Evolutionary conservation across 106 monocot species (phyloP).

Genomic region (Acorus gramineus): DNA sequence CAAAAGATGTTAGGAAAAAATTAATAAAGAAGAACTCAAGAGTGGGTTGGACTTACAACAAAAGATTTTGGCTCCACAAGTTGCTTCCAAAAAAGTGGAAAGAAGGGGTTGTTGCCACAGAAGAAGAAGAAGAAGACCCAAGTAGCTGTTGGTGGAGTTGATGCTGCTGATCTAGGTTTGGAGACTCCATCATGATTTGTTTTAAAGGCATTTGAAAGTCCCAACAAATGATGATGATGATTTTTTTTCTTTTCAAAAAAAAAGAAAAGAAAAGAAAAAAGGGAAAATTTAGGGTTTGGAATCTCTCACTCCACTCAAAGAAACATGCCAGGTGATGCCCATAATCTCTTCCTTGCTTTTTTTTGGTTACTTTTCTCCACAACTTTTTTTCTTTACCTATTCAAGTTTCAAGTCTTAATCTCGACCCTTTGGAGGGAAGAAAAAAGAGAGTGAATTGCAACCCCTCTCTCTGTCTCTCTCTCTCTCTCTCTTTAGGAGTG

Average conservation of each 20-base stretch:
- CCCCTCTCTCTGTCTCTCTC: no score
- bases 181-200: conserved; percentile 23
- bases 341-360: neutral
- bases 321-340: neutral
- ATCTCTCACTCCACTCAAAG: conserved; percentile 4
- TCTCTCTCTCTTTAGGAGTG: conserved; percentile 1
- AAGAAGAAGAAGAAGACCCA: conserved; percentile 7
- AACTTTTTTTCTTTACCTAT: conserved; percentile 3
- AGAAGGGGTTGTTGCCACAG: neutral
- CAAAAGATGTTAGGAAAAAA: no score
- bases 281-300: conserved; percentile 7
- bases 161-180: conserved; percentile 13
- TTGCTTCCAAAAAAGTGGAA: neutral
- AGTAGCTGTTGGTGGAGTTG: conserved; percentile 5
- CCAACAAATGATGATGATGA: conserved; percentile 10
- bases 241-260: neutral
- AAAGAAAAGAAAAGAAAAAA: neutral
- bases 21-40: no score
- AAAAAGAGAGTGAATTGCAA: no score
- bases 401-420: neutral
- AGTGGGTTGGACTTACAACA: conserved; percentile 4
- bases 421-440: no score
- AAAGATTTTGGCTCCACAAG: conserved; percentile 5
- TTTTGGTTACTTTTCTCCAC: neutral
- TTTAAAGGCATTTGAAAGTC: conserved; percentile 11